A percentile compares a stretch with the other conserved stretches of the same genome.
These are phyloP conservation scores for Anaeramoeba flamelloides DNA, from an alignment of 78 protist genomes.

Conservation along the genomic window DNA sequence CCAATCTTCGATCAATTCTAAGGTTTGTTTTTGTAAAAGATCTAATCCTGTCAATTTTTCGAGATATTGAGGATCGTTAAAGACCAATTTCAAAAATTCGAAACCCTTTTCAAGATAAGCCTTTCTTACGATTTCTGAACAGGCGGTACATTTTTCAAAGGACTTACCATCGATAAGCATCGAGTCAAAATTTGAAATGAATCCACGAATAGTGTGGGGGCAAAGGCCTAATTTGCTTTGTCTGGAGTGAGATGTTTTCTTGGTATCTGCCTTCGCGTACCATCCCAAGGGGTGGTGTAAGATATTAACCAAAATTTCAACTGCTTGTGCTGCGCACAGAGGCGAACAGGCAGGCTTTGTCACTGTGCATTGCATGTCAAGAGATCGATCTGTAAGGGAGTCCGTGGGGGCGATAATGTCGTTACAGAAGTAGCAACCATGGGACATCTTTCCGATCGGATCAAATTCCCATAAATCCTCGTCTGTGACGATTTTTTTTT, in stretches of 20 bases:
- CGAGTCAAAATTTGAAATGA: background rate
- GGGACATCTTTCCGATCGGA: slow-evolving; percentile 1
- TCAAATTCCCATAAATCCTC: background rate
- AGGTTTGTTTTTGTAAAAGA: background rate
- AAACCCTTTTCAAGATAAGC: slow-evolving; percentile 27
- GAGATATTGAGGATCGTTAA: slow-evolving; percentile 18
- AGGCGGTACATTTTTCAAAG: background rate
- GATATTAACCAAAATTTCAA: slow-evolving; percentile 64
- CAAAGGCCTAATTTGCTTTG: background rate
- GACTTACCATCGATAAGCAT: background rate
- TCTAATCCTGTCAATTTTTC: background rate
- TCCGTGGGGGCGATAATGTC: slow-evolving; percentile 82
- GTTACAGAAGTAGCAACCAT: slow-evolving; percentile 91
- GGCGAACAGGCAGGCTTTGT: slow-evolving; percentile 77
- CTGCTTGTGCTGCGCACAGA: slow-evolving; percentile 65
- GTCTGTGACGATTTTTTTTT: too few species aligned
- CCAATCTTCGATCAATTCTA: too few species aligned
- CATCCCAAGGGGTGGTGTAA: slow-evolving; percentile 51
- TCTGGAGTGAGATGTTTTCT: background rate
- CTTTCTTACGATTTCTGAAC: slow-evolving; percentile 11
- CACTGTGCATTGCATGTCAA: slow-evolving; percentile 96
- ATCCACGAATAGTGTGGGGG: background rate
- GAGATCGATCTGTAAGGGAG: slow-evolving; percentile 66
- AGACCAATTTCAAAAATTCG: slow-evolving; percentile 27
- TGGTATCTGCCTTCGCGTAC: slow-evolving; percentile 14